Conservation (phyloP, 495 filamentous ascomycete species). For the Penicillium canescens region DNA sequence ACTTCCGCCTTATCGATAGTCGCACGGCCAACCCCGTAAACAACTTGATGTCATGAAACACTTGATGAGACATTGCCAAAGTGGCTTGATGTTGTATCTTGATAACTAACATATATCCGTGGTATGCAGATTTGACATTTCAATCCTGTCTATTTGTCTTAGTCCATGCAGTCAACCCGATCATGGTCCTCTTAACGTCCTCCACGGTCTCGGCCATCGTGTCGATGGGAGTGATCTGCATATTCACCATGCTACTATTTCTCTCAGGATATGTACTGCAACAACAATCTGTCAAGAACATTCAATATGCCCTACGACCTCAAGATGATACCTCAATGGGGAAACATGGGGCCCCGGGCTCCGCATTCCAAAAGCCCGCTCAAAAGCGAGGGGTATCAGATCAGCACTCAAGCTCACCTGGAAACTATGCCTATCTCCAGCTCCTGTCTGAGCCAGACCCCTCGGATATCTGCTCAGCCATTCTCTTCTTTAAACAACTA, state of each 20-base stretch:
- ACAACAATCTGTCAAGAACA: constrained; percentile 63
- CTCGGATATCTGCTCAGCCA: constrained; percentile 46
- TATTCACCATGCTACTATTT: constrained; percentile 67
- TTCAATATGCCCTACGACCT: constrained; percentile 60
- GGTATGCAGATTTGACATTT: constrained; percentile 20
- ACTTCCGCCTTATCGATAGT: constrained; percentile 44
- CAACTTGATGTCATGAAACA: constrained; percentile 34
- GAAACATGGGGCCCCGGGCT: constrained; percentile 16
- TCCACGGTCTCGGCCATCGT: constrained; percentile 47
- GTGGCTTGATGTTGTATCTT: neutral
- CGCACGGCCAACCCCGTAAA: constrained; percentile 42
- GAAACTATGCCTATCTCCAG: constrained; percentile 48
- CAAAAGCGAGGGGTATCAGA: constrained; percentile 23
- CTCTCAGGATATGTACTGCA: constrained; percentile 71
- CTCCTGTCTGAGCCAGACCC: constrained; percentile 45
- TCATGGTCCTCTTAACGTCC: constrained; percentile 48
- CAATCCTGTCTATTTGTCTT: constrained; percentile 12
- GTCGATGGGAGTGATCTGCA: constrained; percentile 48
- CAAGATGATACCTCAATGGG: constrained; percentile 19
- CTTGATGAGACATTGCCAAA: constrained; percentile 10
- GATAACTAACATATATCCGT: neutral
- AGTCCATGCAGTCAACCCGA: constrained; percentile 16
- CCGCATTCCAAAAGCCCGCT: constrained; percentile 26
- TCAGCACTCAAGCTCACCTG: constrained; percentile 4
- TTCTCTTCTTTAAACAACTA: constrained; percentile 47